Evolutionary conservation across 2,329 filamentous ascomycete genomes (phyloP).

Genomic region (Colletotrichum musae): DNA sequence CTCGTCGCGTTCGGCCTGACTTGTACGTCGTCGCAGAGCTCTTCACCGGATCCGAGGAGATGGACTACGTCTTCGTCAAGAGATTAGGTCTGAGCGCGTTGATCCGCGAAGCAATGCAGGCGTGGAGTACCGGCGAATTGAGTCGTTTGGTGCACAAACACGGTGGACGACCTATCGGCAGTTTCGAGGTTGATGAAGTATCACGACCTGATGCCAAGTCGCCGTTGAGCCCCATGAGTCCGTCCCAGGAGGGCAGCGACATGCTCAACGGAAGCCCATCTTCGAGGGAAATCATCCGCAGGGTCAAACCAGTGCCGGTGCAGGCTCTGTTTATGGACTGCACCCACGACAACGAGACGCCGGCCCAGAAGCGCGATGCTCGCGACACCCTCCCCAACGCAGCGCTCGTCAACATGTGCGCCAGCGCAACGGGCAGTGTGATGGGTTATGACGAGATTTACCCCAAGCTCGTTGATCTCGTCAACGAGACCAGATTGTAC

Average conservation of each 20-base stretch:
- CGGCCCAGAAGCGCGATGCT: conserved; percentile 94
- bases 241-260: conserved; percentile 47
- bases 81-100: conserved; percentile 90
- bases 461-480: conserved; percentile 91
- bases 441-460: conserved; percentile 99
- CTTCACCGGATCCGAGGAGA: conserved; percentile 95
- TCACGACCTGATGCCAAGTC: conserved; percentile 70
- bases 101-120: conserved; percentile 98
- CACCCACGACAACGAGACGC: conserved; percentile 97
- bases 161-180: conserved; percentile 93
- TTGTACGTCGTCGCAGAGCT: conserved; percentile 94
- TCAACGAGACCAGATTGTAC: conserved; percentile 89
- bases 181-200: conserved; percentile 94
- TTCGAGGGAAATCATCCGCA: conserved; percentile 78
- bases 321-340: conserved; percentile 99
- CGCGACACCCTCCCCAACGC: conserved; percentile 95
- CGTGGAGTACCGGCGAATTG: conserved; percentile 94
- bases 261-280: conserved; percentile 50
- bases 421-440: conserved; percentile 93
- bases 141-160: conserved; percentile 94
- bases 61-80: conserved; percentile 96
- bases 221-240: conserved; percentile 48
- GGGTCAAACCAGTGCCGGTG: conserved; percentile 88
- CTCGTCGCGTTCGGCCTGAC: conserved; percentile 88
- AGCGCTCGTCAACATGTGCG: conserved; percentile 95